Evolutionary conservation across 352 stramenopile genomes (phyloP).

Genomic region (Phytophthora constricta): DNA sequence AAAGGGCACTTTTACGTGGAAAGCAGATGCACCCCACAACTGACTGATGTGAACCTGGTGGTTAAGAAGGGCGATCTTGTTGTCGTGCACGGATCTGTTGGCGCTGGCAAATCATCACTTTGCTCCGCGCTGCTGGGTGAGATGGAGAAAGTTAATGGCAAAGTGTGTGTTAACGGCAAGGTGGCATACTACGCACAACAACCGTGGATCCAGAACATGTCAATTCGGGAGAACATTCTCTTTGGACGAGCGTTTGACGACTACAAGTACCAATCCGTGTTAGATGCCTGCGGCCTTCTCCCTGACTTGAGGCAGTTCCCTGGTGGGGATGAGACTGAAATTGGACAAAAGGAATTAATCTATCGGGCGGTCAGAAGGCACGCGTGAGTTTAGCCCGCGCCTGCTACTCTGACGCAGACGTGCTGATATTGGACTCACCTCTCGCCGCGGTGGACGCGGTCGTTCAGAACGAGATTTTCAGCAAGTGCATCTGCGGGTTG

Average conservation of each 20-base stretch:
- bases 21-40: constrained; percentile 3
- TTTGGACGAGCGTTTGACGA: constrained; percentile 68
- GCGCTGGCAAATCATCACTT: constrained; percentile 46
- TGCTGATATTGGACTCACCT: constrained; percentile 91
- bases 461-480: constrained; percentile 90
- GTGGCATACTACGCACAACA: constrained; percentile 75
- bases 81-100: constrained; percentile 40
- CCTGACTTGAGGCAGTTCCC: constrained; percentile 89
- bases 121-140: constrained; percentile 57
- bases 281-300: constrained; percentile 71
- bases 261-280: constrained; percentile 40
- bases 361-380: constrained; percentile 93
- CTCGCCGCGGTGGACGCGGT: constrained; percentile 80
- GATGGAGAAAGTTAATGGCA: constrained; percentile 61
- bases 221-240: constrained; percentile 91
- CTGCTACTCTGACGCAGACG: constrained; percentile 57
- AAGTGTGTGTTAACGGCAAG: constrained; percentile 27
- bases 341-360: constrained; percentile 95
- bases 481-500: constrained; percentile 36
- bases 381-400: constrained; percentile 64
- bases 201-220: constrained; percentile 94
- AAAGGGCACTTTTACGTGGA: constrained; percentile 37
- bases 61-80: constrained; percentile 41
- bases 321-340: constrained; percentile 91
- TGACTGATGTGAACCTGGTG: constrained; percentile 30